phyloP scores from a whole-genome alignment of 441 rosid species.

The Isatis lusitanica region DNA sequence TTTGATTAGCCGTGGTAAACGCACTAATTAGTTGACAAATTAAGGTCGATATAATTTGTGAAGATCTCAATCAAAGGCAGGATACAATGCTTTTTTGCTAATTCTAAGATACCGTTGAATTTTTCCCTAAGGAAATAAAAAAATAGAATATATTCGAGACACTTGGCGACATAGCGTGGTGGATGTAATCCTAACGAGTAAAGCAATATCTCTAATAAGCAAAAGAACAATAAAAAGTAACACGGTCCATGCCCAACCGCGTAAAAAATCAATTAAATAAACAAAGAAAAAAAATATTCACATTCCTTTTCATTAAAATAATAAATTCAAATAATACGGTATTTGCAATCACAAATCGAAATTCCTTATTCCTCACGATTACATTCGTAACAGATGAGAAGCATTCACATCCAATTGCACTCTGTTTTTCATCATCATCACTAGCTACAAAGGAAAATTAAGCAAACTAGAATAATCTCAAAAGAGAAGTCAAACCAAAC shows the following conservation, averaged over 20 bases:
- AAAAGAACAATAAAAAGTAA: slow-evolving; percentile 22
- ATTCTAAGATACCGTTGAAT: neutral
- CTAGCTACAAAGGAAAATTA: neutral
- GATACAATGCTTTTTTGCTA: neutral
- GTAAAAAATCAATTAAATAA: slow-evolving; percentile 11
- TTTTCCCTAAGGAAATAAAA: neutral
- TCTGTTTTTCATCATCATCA: slow-evolving; percentile 32
- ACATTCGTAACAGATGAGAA: slow-evolving; percentile 14
- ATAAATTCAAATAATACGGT: slow-evolving; percentile 11
- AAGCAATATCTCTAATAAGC: slow-evolving; percentile 12
- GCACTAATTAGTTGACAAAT: slow-evolving; percentile 7
- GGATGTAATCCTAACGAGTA: slow-evolving; percentile 11
- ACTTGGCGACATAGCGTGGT: slow-evolving; percentile 19
- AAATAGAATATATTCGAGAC: neutral
- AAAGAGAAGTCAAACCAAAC: slow-evolving; percentile 29
- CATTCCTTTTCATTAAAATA: slow-evolving; percentile 14
- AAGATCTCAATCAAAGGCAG: slow-evolving; percentile 16
- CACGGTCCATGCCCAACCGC: slow-evolving; percentile 25
- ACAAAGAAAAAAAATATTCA: slow-evolving; percentile 1
- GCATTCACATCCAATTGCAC: slow-evolving; percentile 17
- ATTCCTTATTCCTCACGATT: slow-evolving; percentile 26
- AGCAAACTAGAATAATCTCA: slow-evolving; percentile 23
- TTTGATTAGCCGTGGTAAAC: neutral
- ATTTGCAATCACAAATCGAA: slow-evolving; percentile 16
- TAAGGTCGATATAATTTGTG: neutral